These are phyloP conservation scores for Penicillium chermesinum DNA, from an alignment of 495 filamentous ascomycete species.

Conservation along the genomic window DNA sequence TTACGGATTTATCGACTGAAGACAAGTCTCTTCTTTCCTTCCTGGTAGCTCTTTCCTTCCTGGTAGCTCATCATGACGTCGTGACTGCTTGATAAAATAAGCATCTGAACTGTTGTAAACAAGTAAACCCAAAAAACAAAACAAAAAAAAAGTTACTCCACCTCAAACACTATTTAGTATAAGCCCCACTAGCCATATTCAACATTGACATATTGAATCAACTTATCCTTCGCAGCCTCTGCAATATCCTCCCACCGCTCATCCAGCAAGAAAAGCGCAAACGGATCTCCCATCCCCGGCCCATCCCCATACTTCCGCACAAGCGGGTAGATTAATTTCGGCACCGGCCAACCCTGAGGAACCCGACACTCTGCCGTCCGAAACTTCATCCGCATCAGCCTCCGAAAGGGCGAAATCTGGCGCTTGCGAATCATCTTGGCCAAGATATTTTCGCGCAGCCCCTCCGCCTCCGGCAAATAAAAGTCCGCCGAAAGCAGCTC, in stretches of 20 bases:
- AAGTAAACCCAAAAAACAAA: too few relatives aligned
- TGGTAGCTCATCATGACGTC: too few relatives aligned
- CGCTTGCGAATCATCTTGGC: constrained; percentile 32
- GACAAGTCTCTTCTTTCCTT: too few relatives aligned
- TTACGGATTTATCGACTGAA: too few relatives aligned
- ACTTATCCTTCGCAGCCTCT: constrained; percentile 12
- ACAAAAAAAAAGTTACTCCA: too few relatives aligned
- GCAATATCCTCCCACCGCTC: constrained; percentile 29
- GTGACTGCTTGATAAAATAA: too few relatives aligned
- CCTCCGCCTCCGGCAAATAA: constrained; percentile 31
- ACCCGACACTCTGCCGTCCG: constrained; percentile 28
- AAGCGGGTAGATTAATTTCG: constrained; percentile 19
- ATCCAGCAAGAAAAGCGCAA: constrained; percentile 27
- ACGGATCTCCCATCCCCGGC: constrained; percentile 28
- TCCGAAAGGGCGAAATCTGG: constrained; percentile 27
- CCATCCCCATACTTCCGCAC: constrained; percentile 27
- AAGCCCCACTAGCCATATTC: too few relatives aligned
- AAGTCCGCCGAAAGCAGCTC: constrained; percentile 28
- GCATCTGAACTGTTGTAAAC: too few relatives aligned
- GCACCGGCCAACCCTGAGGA: constrained; percentile 29
- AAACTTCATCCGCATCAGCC: constrained; percentile 27
- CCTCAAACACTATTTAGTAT: too few relatives aligned
- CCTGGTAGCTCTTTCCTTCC: too few relatives aligned
- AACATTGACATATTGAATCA: constrained; percentile 10
- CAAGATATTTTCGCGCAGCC: constrained; percentile 15